A percentile compares a stretch with the other conserved stretches of the same genome.
These are phyloP conservation scores for Cryptococcus floricola DNA, from an alignment of 1,284 basidiomycete genomes.

Conservation along the genomic window DNA sequence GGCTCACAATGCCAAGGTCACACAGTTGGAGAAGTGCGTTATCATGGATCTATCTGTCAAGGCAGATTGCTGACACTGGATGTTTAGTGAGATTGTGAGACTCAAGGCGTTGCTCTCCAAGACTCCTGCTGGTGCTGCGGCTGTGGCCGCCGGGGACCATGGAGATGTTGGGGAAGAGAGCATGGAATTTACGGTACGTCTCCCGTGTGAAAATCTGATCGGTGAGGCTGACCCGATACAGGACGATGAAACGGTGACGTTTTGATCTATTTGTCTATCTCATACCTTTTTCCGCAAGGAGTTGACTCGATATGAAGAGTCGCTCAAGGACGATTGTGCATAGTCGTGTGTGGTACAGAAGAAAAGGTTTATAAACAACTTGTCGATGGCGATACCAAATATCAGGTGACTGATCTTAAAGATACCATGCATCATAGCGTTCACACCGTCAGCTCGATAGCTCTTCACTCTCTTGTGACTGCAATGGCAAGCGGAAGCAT, in stretches of 20 bases:
- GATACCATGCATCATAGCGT: background rate
- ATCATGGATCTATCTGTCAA: too few relatives aligned
- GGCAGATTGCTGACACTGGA: background rate
- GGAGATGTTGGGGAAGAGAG: background rate
- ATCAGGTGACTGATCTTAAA: background rate
- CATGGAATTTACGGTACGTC: background rate
- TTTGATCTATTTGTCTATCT: background rate
- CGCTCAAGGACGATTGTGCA: background rate
- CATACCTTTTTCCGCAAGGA: background rate
- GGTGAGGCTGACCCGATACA: background rate
- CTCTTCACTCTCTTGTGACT: too few relatives aligned
- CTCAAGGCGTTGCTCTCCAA: background rate
- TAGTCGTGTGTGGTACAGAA: too few relatives aligned
- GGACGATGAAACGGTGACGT: background rate
- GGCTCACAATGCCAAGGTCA: slow-evolving; percentile 33
- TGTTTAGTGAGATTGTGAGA: background rate
- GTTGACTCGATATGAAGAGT: background rate
- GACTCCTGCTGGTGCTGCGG: background rate
- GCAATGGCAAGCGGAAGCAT: too few relatives aligned
- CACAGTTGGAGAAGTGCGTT: slow-evolving; percentile 28
- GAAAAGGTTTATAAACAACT: background rate
- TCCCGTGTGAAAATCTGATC: background rate
- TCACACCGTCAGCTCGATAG: too few relatives aligned
- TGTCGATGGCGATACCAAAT: background rate
- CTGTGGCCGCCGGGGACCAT: background rate